Evolutionary conservation across 352 stramenopile genomes (phyloP).

Genomic region (Phytophthora macrochlamydospora): DNA sequence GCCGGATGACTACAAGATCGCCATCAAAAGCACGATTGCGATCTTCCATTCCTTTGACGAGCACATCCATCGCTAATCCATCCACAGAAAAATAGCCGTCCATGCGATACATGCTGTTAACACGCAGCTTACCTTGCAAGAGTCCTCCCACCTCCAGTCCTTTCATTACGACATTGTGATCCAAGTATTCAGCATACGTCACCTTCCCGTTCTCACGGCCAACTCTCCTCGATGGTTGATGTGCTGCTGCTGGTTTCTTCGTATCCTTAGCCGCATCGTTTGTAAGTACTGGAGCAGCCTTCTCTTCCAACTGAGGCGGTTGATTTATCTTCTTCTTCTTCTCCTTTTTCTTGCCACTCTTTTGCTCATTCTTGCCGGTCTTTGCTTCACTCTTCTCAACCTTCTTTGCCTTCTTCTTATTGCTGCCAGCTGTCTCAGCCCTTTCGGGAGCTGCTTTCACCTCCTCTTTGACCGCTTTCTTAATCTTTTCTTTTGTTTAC

Average conservation of each 20-base stretch:
- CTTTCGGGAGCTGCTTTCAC: slow-evolving; percentile 1
- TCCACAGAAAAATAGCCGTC: slow-evolving; percentile 84
- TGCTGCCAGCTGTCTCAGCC: neutral
- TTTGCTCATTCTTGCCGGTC: neutral
- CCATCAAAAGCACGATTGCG: slow-evolving; percentile 82
- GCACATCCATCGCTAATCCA: slow-evolving; percentile 72
- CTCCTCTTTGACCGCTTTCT: neutral
- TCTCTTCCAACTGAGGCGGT: neutral
- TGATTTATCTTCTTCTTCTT: no score
- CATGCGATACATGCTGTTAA: slow-evolving; percentile 75
- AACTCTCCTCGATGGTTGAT: neutral
- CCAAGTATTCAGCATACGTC: slow-evolving; percentile 47
- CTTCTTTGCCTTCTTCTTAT: neutral
- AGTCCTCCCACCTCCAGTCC: slow-evolving; percentile 43
- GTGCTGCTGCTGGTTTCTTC: no score
- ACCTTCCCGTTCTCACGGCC: slow-evolving; percentile 12
- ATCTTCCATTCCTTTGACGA: slow-evolving; percentile 71
- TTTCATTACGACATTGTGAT: slow-evolving; percentile 32
- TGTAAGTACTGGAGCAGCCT: neutral
- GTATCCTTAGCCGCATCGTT: no score
- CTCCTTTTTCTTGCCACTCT: neutral
- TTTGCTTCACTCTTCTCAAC: neutral
- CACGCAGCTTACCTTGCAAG: slow-evolving; percentile 71
- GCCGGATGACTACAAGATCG: slow-evolving; percentile 76
- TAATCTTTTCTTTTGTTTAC: neutral